Conservation (phyloP, 1,284 basidiomycete genomes). For the Xerocomus cyaneibrunnescens region DNA sequence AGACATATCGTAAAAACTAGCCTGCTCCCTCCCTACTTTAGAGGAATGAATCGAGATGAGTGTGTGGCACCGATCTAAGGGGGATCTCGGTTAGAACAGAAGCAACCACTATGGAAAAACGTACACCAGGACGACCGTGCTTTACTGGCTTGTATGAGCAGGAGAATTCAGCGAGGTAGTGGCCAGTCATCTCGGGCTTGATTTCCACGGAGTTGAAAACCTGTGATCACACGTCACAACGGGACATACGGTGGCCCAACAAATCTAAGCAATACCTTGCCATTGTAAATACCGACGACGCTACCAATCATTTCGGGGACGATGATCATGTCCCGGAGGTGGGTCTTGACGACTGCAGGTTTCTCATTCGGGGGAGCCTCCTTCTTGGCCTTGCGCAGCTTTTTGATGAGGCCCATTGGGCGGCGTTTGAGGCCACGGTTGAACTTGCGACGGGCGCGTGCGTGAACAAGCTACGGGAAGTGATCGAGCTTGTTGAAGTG, state of each 20-base stretch:
- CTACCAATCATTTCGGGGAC: constrained; percentile 99
- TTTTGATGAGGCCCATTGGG: constrained; percentile 99
- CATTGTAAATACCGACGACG: constrained; percentile 97
- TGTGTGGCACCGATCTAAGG: constrained; percentile 90
- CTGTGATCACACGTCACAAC: constrained; percentile 39
- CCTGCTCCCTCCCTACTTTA: constrained; percentile 57
- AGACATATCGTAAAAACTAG: constrained; percentile 4
- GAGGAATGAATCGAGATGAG: constrained; percentile 58
- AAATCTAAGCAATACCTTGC: constrained; percentile 63
- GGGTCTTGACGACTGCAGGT: constrained; percentile 98
- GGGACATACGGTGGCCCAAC: background rate
- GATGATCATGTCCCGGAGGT: constrained; percentile 99
- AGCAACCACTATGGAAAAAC: constrained; percentile 23
- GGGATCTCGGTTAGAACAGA: constrained; percentile 7
- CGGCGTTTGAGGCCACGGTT: constrained; percentile 98
- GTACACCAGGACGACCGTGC: constrained; percentile 96
- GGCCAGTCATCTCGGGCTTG: constrained; percentile 99
- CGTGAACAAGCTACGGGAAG: constrained; percentile 83
- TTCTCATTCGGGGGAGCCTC: constrained; percentile 98
- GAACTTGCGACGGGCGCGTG: constrained; percentile 98
- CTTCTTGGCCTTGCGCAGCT: constrained; percentile 99
- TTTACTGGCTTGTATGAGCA: constrained; percentile 98
- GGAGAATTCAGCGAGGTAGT: constrained; percentile 96
- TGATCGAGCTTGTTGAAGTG: background rate
- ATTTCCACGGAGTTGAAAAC: constrained; percentile 97